Evolutionary conservation across 768 basidiomycete genomes (phyloP).

Genomic region (Galerina marginata): DNA sequence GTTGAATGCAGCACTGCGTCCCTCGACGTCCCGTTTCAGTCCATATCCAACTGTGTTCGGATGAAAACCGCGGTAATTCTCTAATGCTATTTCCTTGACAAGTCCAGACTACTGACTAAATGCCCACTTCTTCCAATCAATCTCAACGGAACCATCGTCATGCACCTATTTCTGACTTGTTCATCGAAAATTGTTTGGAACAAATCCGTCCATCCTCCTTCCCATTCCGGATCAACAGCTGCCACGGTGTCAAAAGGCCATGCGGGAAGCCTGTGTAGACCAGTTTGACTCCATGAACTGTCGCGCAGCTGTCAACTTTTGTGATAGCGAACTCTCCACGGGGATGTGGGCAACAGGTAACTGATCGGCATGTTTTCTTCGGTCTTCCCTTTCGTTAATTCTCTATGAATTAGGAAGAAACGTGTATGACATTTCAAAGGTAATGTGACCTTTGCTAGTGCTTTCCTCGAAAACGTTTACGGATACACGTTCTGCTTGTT

Average conservation of each 20-base stretch:
- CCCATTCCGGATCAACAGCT: constrained; percentile 43
- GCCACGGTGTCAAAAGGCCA: constrained; percentile 66
- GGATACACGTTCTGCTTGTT: not conserved
- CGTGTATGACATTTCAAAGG: constrained; percentile 65
- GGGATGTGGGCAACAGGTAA: constrained; percentile 50
- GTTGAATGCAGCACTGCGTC: constrained; percentile 67
- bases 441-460: not conserved
- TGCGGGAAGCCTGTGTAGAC: constrained; percentile 66
- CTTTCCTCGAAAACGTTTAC: not conserved
- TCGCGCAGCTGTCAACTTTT: constrained; percentile 69
- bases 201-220: not conserved
- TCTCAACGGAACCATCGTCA: not conserved
- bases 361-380: constrained; percentile 15
- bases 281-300: constrained; percentile 72
- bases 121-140: not conserved
- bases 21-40: constrained; percentile 56
- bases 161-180: constrained; percentile 2
- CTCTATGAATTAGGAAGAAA: constrained; percentile 41
- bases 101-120: not conserved
- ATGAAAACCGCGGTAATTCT: constrained; percentile 61
- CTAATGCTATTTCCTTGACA: not conserved
- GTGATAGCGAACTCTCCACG: constrained; percentile 57
- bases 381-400: constrained; percentile 3
- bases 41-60: constrained; percentile 59
- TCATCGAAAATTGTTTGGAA: not conserved